phyloP scores from a whole-genome alignment of 768 basidiomycete species.

The Stropharia rugosoannulata region DNA sequence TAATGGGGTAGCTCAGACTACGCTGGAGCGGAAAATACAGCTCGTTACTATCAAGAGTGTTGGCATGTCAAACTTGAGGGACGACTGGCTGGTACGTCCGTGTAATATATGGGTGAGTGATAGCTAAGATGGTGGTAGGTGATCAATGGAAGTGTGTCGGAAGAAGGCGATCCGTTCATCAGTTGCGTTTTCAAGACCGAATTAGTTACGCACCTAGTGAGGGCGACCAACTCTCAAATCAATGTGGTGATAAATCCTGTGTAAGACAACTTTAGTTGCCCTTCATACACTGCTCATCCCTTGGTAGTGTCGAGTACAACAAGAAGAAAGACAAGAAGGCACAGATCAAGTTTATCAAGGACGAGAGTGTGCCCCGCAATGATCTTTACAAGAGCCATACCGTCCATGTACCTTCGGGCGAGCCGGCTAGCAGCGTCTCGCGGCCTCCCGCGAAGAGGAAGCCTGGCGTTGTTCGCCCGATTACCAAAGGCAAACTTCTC shows the following conservation, averaged over 20 bases:
- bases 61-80: conserved; percentile 83
- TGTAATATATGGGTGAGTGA: neutral
- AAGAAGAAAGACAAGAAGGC: conserved; percentile 98
- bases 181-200: conserved; percentile 97
- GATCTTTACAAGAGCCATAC: conserved; percentile 94
- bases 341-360: conserved; percentile 83
- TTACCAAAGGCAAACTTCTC: conserved; percentile 81
- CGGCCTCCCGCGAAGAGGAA: conserved; percentile 86
- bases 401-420: conserved; percentile 86
- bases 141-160: conserved; percentile 73
- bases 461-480: conserved; percentile 80
- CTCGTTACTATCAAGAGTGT: conserved; percentile 86
- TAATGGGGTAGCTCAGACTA: conserved; percentile 57
- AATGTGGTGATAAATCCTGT: conserved; percentile 71
- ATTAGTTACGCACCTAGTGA: conserved; percentile 77
- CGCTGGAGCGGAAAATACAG: conserved; percentile 85
- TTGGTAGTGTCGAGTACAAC: conserved; percentile 74
- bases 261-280: conserved; percentile 44
- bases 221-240: conserved; percentile 75
- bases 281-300: neutral
- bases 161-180: conserved; percentile 94
- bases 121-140: conserved; percentile 41
- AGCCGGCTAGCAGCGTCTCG: conserved; percentile 78
- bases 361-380: conserved; percentile 76
- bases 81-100: conserved; percentile 87